These are phyloP conservation scores for Aphanomyces euteiches DNA, from an alignment of 352 stramenopile species.

Conservation along the genomic window DNA sequence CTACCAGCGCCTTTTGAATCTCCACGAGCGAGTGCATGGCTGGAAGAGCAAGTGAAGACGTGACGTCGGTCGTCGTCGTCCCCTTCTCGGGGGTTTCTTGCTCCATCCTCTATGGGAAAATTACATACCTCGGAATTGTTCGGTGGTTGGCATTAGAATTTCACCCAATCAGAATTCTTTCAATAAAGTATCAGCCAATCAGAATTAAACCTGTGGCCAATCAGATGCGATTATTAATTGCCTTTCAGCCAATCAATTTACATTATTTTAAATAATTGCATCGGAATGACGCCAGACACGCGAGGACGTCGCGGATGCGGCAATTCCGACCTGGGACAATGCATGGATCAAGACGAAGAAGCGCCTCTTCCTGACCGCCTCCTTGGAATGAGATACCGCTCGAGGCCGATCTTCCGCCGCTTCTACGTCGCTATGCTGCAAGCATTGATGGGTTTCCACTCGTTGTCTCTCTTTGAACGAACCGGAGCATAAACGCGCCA, in stretches of 20 bases:
- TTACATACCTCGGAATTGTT: slow-evolving; percentile 10
- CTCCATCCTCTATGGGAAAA: slow-evolving; percentile 3
- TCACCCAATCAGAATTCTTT: not conserved
- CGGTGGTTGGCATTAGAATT: too few relatives aligned
- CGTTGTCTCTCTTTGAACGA: too few relatives aligned
- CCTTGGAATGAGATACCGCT: too few relatives aligned
- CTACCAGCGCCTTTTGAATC: slow-evolving; percentile 6
- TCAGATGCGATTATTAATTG: too few relatives aligned
- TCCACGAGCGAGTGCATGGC: slow-evolving; percentile 25
- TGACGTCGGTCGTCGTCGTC: not conserved
- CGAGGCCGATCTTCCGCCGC: too few relatives aligned
- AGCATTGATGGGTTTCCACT: too few relatives aligned
- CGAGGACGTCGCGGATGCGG: not conserved
- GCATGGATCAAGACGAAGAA: too few relatives aligned
- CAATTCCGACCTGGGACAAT: too few relatives aligned
- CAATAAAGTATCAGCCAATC: slow-evolving; percentile 6
- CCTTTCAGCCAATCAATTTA: not conserved
- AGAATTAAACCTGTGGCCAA: not conserved
- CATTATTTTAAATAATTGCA: not conserved
- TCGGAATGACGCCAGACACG: slow-evolving; percentile 18
- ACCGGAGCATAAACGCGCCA: too few relatives aligned
- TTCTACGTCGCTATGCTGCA: too few relatives aligned
- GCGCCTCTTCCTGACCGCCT: too few relatives aligned
- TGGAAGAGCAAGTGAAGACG: slow-evolving; percentile 3
- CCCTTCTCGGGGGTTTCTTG: slow-evolving; percentile 12